Evolutionary conservation across 2,329 filamentous ascomycete species (phyloP).

Genomic region (Penicillium psychrosexuale): DNA sequence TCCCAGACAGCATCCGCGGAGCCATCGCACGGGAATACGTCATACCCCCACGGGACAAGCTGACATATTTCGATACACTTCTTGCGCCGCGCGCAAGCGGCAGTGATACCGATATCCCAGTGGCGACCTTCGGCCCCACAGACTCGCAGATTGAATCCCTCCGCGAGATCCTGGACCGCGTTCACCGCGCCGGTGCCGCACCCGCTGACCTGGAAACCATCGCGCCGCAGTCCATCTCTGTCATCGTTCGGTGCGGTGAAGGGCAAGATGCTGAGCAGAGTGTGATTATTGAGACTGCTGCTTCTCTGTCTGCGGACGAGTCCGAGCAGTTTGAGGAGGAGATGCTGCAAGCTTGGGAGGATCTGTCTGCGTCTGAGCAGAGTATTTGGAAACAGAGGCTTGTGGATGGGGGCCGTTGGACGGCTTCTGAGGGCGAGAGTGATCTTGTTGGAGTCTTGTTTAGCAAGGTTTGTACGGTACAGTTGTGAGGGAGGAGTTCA

Average conservation of each 20-base stretch:
- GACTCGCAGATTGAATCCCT: conserved; percentile 20
- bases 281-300: conserved; percentile 23
- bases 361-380: conserved; percentile 62
- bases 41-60: conserved; percentile 17
- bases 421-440: conserved; percentile 71
- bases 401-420: conserved; percentile 70
- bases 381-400: conserved; percentile 67
- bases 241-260: conserved; percentile 25
- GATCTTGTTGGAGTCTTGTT: conserved; percentile 77
- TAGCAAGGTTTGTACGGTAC: conserved; percentile 53
- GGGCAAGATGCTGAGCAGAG: conserved; percentile 20
- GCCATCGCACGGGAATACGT: conserved; percentile 42
- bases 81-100: background rate
- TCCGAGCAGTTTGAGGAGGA: conserved; percentile 8
- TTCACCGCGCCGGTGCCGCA: conserved; percentile 21
- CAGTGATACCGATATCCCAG: background rate
- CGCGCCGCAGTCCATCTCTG: conserved; percentile 13
- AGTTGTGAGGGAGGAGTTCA: conserved; percentile 17
- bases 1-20: conserved; percentile 52
- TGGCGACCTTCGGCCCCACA: conserved; percentile 2
- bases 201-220: conserved; percentile 16
- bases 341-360: conserved; percentile 59
- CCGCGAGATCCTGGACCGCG: conserved; percentile 30
- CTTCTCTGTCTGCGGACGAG: conserved; percentile 5
- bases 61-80: conserved; percentile 17